phyloP scores from a whole-genome alignment of 495 filamentous ascomycete genomes.

The Lasiosphaeriaceae sp. region DNA sequence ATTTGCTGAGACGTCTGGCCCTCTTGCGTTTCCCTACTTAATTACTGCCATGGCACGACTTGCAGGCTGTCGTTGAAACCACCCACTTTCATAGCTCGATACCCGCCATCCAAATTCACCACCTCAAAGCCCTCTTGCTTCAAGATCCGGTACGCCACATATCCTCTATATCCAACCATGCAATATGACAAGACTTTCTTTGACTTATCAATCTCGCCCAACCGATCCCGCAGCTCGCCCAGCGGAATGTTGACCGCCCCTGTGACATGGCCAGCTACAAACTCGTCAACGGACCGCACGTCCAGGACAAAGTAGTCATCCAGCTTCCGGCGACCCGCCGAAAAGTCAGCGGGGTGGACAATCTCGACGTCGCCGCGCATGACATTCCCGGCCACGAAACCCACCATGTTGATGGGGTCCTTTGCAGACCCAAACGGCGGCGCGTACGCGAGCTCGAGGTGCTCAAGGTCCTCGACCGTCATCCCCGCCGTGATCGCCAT shows the following conservation, averaged over 20 bases:
- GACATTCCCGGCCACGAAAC: slow-evolving; percentile 26
- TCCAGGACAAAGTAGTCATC: slow-evolving; percentile 20
- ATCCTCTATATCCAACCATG: slow-evolving; percentile 25
- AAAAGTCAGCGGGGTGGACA: slow-evolving; percentile 24
- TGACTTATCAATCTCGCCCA: slow-evolving; percentile 16
- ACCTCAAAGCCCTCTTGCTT: slow-evolving; percentile 29
- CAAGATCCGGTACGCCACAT: slow-evolving; percentile 28
- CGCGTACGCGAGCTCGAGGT: slow-evolving; percentile 30
- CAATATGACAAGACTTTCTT: slow-evolving; percentile 20
- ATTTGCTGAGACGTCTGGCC: too few species aligned
- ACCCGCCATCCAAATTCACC: slow-evolving; percentile 30
- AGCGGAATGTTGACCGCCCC: slow-evolving; percentile 21
- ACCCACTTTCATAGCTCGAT: too few species aligned
- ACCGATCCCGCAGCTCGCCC: slow-evolving; percentile 16
- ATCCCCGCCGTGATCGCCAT: slow-evolving; percentile 27
- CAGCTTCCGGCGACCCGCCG: slow-evolving; percentile 1
- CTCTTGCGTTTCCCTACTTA: too few species aligned
- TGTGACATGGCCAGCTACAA: slow-evolving; percentile 18
- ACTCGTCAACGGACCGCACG: slow-evolving; percentile 23
- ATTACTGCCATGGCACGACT: too few species aligned
- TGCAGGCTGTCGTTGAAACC: too few species aligned
- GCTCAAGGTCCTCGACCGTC: slow-evolving; percentile 31
- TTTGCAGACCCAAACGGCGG: slow-evolving; percentile 33
- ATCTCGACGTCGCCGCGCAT: slow-evolving; percentile 27
- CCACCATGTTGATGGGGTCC: slow-evolving; percentile 34